Conservation (phyloP, 768 basidiomycete genomes). For the Pulveroboletus sp. region DNA sequence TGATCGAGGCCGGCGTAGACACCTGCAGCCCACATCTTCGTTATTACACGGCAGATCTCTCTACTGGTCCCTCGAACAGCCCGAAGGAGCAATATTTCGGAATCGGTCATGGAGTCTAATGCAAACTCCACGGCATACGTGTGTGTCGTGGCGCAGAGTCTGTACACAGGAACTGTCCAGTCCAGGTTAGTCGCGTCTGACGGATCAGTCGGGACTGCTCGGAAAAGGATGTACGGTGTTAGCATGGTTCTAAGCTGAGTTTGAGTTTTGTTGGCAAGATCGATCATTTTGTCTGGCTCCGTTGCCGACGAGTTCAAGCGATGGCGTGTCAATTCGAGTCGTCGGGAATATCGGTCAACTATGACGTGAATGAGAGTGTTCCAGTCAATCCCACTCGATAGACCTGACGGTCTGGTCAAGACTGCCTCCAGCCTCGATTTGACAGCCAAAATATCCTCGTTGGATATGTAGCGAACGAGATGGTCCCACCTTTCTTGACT, state of each 20-base stretch:
- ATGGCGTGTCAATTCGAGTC: background rate
- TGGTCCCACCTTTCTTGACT: slow-evolving; percentile 1
- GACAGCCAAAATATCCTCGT: background rate
- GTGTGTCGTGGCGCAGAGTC: background rate
- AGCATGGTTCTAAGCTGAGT: background rate
- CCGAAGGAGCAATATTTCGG: background rate
- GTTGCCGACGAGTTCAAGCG: background rate
- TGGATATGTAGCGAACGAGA: background rate
- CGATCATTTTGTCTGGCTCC: background rate
- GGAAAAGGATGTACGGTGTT: background rate
- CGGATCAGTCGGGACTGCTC: background rate
- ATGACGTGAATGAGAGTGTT: background rate
- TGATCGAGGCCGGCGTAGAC: background rate
- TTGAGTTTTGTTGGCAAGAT: background rate
- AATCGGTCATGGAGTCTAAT: background rate
- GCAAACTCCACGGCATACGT: background rate
- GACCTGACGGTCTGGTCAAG: background rate
- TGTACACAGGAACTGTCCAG: background rate
- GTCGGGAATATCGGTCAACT: background rate
- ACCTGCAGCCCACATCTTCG: background rate
- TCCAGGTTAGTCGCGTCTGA: background rate
- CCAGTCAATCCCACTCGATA: background rate
- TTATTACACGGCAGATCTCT: background rate
- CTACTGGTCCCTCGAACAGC: background rate
- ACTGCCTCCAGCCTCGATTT: background rate